Evolutionary conservation across 306 rosid species (phyloP).

Genomic region (Macrotyloma uniflorum): DNA sequence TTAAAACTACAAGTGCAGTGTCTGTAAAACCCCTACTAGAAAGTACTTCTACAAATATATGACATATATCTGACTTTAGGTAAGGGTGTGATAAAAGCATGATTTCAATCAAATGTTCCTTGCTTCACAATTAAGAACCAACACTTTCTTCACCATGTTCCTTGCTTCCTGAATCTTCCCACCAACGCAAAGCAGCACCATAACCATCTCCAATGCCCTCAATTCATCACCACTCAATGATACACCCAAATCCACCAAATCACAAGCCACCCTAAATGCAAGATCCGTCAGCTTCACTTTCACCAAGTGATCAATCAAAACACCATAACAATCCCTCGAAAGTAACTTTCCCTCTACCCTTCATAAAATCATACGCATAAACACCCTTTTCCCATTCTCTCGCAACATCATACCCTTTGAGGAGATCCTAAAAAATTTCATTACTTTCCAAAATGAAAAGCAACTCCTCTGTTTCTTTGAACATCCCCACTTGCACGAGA

Average conservation of each 20-base stretch:
- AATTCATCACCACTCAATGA: constrained; percentile 49
- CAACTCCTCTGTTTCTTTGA: constrained; percentile 66
- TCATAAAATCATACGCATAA: constrained; percentile 53
- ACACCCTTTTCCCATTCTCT: constrained; percentile 65
- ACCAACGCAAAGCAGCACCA: constrained; percentile 62
- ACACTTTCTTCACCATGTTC: constrained; percentile 65
- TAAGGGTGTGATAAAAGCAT: constrained; percentile 61
- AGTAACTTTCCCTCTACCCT: constrained; percentile 44
- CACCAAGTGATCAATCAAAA: constrained; percentile 58
- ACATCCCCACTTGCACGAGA: constrained; percentile 64
- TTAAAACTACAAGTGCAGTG: constrained; percentile 50
- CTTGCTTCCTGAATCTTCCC: constrained; percentile 79
- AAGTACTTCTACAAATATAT: constrained; percentile 59
- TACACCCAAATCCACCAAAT: constrained; percentile 54
- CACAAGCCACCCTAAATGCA: constrained; percentile 53
- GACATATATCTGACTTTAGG: constrained; percentile 54
- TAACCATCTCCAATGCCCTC: constrained; percentile 56
- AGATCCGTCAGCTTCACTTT: constrained; percentile 47
- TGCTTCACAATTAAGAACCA: constrained; percentile 45
- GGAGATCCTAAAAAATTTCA: constrained; percentile 49
- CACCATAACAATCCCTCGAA: constrained; percentile 49
- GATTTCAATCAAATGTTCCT: too few relatives aligned
- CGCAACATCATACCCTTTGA: constrained; percentile 56
- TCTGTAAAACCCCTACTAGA: constrained; percentile 49
- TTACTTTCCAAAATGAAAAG: constrained; percentile 51